A percentile compares a stretch with the other conserved stretches of the same genome.
Conservation (phyloP, 2,329 filamentous ascomycete species). For the Ophiostoma fasciatum region DNA sequence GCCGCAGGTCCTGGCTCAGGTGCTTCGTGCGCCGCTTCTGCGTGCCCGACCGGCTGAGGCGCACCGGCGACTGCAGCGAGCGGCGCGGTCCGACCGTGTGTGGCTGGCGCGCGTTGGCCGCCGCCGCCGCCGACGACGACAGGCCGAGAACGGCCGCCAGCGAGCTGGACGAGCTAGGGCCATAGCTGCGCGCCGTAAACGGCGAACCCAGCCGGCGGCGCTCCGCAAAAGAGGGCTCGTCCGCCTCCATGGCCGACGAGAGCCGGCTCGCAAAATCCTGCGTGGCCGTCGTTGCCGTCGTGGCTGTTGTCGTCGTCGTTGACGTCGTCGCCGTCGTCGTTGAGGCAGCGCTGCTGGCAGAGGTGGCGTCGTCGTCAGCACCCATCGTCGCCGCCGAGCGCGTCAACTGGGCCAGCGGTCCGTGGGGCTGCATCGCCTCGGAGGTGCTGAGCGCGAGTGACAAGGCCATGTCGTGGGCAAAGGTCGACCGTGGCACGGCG, state of each 20-base stretch:
- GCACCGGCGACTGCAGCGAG: constrained; percentile 37
- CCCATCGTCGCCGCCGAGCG: no score
- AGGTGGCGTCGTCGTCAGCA: no score
- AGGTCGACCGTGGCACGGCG: constrained; percentile 29
- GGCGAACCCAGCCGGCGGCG: constrained; percentile 35
- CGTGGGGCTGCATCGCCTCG: constrained; percentile 48
- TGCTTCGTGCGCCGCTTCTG: constrained; percentile 41
- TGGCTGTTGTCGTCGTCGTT: no score
- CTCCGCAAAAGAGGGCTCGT: constrained; percentile 17
- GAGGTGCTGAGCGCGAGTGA: constrained; percentile 49
- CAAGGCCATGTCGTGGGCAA: constrained; percentile 47
- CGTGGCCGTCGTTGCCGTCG: background rate
- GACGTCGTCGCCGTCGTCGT: no score
- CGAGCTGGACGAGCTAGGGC: constrained; percentile 41
- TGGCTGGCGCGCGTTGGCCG: constrained; percentile 26
- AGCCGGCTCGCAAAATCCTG: constrained; percentile 4
- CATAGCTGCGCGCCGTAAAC: constrained; percentile 44
- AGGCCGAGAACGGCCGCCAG: constrained; percentile 26
- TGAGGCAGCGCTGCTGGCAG: no score
- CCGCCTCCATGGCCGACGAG: constrained; percentile 6
- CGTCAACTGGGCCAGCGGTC: constrained; percentile 46
- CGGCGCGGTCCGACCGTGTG: constrained; percentile 35
- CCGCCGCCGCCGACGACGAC: constrained; percentile 20
- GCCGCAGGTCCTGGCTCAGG: constrained; percentile 31
- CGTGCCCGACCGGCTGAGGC: constrained; percentile 36